phyloP scores from a whole-genome alignment of 352 stramenopile species.

The Aphanomyces cochlioides region DNA sequence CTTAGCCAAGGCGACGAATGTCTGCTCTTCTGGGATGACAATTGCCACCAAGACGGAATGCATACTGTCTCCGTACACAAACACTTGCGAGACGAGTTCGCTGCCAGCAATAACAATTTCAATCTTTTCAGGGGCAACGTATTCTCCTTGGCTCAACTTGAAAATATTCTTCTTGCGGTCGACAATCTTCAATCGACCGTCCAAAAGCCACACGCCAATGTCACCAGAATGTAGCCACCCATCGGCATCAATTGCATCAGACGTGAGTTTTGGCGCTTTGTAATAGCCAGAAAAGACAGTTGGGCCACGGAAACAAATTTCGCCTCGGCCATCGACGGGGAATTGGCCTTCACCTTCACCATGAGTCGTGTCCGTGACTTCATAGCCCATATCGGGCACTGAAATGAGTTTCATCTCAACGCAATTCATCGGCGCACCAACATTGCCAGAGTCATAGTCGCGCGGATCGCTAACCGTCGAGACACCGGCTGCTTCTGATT shows the following conservation, averaged over 20 bases:
- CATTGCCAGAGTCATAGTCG: slow-evolving; percentile 57
- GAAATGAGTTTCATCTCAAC: slow-evolving; percentile 83
- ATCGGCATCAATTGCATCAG: slow-evolving; percentile 85
- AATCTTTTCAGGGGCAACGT: slow-evolving; percentile 96
- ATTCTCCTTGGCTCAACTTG: slow-evolving; percentile 93
- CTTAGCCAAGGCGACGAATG: slow-evolving; percentile 36
- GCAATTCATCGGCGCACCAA: slow-evolving; percentile 66
- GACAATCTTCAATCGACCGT: slow-evolving; percentile 88
- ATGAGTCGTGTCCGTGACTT: slow-evolving; percentile 24
- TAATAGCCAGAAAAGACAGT: slow-evolving; percentile 93
- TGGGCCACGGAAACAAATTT: slow-evolving; percentile 48
- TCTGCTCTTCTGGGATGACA: slow-evolving; percentile 90
- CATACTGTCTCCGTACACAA: slow-evolving; percentile 94
- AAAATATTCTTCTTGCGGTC: slow-evolving; percentile 94
- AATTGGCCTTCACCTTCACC: slow-evolving; percentile 1
- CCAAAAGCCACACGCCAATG: slow-evolving; percentile 85
- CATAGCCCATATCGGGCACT: slow-evolving; percentile 89
- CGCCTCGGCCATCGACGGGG: slow-evolving; percentile 22
- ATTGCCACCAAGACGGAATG: slow-evolving; percentile 92
- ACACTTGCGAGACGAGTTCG: slow-evolving; percentile 88
- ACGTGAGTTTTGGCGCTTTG: slow-evolving; percentile 90
- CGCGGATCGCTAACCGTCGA: slow-evolving; percentile 44
- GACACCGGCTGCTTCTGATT: slow-evolving; percentile 79
- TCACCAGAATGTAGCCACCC: slow-evolving; percentile 98
- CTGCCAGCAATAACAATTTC: slow-evolving; percentile 92